Conservation (phyloP, 2,329 filamentous ascomycete species). For the Fusarium siculi region DNA sequence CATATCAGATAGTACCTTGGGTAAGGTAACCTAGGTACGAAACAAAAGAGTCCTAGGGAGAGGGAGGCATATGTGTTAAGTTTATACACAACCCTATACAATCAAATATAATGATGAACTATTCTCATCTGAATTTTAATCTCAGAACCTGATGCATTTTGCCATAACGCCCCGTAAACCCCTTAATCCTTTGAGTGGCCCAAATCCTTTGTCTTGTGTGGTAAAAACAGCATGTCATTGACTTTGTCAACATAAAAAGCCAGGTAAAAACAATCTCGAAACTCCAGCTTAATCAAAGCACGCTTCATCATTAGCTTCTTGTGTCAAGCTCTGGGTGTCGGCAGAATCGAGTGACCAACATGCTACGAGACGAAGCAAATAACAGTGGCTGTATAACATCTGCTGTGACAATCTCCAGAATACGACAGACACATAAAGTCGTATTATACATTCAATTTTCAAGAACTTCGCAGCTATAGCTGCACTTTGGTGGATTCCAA, state of each 20-base stretch:
- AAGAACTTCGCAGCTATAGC: neutral
- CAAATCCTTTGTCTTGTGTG: conserved; percentile 32
- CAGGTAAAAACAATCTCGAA: conserved; percentile 44
- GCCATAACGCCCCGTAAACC: conserved; percentile 38
- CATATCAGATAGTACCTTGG: neutral
- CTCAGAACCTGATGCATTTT: conserved; percentile 40
- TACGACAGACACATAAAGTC: conserved; percentile 16
- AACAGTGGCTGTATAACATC: neutral
- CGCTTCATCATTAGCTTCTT: conserved; percentile 33
- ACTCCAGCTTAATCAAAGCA: conserved; percentile 43
- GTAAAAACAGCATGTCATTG: conserved; percentile 23
- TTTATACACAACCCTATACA: conserved; percentile 20
- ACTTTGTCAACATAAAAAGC: conserved; percentile 24
- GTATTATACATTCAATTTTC: conserved; percentile 37
- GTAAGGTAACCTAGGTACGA: neutral
- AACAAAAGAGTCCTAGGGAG: neutral
- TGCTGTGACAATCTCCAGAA: neutral
- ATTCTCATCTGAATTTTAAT: conserved; percentile 37
- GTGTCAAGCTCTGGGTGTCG: conserved; percentile 4
- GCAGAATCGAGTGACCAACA: conserved; percentile 2
- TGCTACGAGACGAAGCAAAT: conserved; percentile 1
- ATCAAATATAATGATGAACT: conserved; percentile 32
- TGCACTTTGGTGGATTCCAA: neutral
- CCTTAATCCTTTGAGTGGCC: conserved; percentile 23
- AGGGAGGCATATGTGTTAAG: neutral